Evolutionary conservation across 2,329 filamentous ascomycete species (phyloP), one percentile per base, ranked within the genome.

Genomic region (Diaporthe sp.): DNA sequence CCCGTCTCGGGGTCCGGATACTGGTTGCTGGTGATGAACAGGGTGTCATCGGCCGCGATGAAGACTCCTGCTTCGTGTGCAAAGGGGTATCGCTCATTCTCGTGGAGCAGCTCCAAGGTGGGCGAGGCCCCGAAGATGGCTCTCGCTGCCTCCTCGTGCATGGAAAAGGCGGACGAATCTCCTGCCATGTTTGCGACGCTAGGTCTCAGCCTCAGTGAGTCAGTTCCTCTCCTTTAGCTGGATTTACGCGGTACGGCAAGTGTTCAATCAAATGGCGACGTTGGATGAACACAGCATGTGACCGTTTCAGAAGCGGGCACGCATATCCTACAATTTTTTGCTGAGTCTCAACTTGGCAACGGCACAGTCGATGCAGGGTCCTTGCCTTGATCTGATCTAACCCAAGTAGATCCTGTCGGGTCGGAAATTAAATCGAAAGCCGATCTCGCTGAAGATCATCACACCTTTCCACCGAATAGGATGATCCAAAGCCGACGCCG

Each of bases 31-130:
- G 83, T 84, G 42, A 84, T 76, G 74, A 83, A 74, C n/a, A 76
- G 42, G 7, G 60, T 72, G 28, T 74, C 47, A 15, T 74, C 68
- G 9, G 57, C 15, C 4, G 52, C 61, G 10, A 76, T 52, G 47
- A 55, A 76, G 9, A 76, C 75, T 30, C 75, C 75, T 0, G 87
- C 87, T 79, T 89, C 87, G 75, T 89, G 87, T 1, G 87, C 87
- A 69, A 89, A 88, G 0, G 86, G 84, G 54, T 86, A 84, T 4
- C 79, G 77, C 42, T 80, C 77, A 66, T 84, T 83, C 74, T 86
- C 81, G 35, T 82, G 77, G 3, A 87, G 77, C 2, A 86, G 75
- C 17, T 85, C 80, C 1, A 87, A 75, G 15, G 76, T 79, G 6
- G 85, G 84, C 3, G 74, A 72, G 6, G 74, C n/a, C 2, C 85